phyloP scores from a whole-genome alignment of 2,329 filamentous ascomycete genomes.

The Xylaria sp. region DNA sequence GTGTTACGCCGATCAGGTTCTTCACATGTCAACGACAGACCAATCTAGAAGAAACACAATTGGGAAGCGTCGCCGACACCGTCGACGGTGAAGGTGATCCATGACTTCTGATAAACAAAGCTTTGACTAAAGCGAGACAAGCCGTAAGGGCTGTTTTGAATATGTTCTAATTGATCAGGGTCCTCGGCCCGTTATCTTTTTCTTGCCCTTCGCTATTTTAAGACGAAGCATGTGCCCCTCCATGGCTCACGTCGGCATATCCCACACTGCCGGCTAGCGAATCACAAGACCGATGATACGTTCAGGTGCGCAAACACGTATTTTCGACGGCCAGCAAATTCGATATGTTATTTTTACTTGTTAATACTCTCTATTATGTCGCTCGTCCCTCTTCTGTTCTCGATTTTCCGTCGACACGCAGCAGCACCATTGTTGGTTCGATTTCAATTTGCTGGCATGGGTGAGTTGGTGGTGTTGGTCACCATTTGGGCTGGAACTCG shows the following conservation, averaged over 20 bases:
- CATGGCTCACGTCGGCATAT: constrained; percentile 3
- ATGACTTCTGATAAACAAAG: neutral
- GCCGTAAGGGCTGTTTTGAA: neutral
- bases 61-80: too few species aligned
- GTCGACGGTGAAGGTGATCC: too few species aligned
- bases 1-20: too few species aligned
- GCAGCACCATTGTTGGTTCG: neutral
- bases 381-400: neutral
- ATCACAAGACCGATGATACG: neutral
- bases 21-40: too few species aligned
- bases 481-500: constrained; percentile 13
- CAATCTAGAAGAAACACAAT: too few species aligned
- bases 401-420: constrained; percentile 9
- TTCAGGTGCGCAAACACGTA: constrained; percentile 17
- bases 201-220: neutral
- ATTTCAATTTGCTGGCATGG: constrained; percentile 14
- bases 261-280: neutral
- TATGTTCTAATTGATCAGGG: neutral
- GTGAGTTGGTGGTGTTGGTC: constrained; percentile 22
- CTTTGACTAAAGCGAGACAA: neutral
- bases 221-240: constrained; percentile 4
- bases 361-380: neutral
- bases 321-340: constrained; percentile 2
- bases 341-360: neutral
- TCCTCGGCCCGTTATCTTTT: neutral